These are phyloP conservation scores for Termitomyces sp. DNA, from an alignment of 768 basidiomycete genomes.

Conservation along the genomic window DNA sequence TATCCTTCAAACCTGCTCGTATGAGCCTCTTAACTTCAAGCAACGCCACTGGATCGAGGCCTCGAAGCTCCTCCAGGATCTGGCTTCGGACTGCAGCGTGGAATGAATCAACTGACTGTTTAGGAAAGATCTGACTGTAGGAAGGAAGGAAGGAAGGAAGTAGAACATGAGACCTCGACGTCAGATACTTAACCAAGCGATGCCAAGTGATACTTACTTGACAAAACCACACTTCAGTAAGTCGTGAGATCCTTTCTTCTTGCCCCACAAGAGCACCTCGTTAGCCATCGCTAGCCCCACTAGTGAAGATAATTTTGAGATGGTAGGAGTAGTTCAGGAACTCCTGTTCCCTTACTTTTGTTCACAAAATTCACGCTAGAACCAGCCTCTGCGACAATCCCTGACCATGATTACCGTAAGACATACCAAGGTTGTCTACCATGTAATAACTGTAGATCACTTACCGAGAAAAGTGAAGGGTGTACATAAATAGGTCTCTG, in stretches of 20 bases:
- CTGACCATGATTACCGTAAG: slow-evolving; percentile 23
- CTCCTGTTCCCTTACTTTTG: slow-evolving; percentile 37
- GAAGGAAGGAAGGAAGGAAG: no score
- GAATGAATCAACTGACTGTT: slow-evolving; percentile 45
- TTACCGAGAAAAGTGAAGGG: slow-evolving; percentile 61
- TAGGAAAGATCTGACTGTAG: slow-evolving; percentile 55
- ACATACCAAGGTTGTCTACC: slow-evolving; percentile 1
- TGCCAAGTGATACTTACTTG: slow-evolving; percentile 40
- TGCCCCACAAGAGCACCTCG: slow-evolving; percentile 66
- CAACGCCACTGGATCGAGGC: slow-evolving; percentile 52
- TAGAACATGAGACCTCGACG: no score
- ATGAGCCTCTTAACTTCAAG: slow-evolving; percentile 50
- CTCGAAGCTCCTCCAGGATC: slow-evolving; percentile 48
- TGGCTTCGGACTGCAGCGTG: slow-evolving; percentile 45
- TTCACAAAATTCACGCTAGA: slow-evolving; percentile 67
- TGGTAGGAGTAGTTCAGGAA: neutral
- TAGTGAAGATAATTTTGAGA: slow-evolving; percentile 17
- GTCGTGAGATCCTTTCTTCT: slow-evolving; percentile 56
- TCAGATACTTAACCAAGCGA: no score
- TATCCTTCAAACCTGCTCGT: slow-evolving; percentile 50
- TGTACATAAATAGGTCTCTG: slow-evolving; percentile 54
- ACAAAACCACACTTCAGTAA: slow-evolving; percentile 57
- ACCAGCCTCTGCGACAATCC: slow-evolving; percentile 63
- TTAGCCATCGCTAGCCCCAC: slow-evolving; percentile 70
- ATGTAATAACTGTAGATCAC: slow-evolving; percentile 17